phyloP scores from a whole-genome alignment of 148 eudicot species.

The Fagopyrum homotropicum region DNA sequence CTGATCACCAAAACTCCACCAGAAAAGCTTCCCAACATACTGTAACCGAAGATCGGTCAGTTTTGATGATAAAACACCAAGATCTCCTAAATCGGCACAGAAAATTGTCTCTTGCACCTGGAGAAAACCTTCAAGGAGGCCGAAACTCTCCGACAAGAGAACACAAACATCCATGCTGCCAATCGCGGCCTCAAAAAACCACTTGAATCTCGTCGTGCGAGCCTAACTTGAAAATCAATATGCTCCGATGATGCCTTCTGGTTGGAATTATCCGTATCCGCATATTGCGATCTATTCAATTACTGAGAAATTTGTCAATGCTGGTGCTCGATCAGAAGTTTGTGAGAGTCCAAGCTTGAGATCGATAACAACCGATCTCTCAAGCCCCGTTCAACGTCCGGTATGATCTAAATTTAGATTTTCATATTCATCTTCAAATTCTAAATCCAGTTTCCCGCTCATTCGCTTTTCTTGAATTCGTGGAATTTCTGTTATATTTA shows the following conservation, averaged over 20 bases:
- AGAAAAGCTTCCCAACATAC: slow-evolving; percentile 2
- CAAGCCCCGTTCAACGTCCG: too few relatives aligned
- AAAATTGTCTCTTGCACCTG: slow-evolving; percentile 25
- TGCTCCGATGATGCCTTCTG: slow-evolving; percentile 10
- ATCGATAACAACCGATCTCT: too few relatives aligned
- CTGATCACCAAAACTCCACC: background rate
- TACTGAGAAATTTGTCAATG: slow-evolving; percentile 15
- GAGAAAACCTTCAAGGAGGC: slow-evolving; percentile 32
- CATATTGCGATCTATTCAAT: slow-evolving; percentile 1
- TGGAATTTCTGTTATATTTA: background rate
- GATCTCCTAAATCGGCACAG: slow-evolving; percentile 32
- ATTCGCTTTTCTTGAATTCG: background rate
- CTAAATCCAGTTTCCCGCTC: background rate
- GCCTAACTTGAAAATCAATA: slow-evolving; percentile 19
- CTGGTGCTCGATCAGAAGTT: background rate
- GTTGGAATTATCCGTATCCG: background rate
- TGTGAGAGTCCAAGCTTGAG: slow-evolving; percentile 19
- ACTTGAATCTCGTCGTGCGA: slow-evolving; percentile 22
- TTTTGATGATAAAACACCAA: slow-evolving; percentile 28
- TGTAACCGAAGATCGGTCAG: slow-evolving; percentile 13
- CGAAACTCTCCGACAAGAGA: slow-evolving; percentile 56
- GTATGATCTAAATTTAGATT: too few relatives aligned
- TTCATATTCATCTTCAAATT: background rate
- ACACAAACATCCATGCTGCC: slow-evolving; percentile 47
- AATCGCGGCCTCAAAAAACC: slow-evolving; percentile 39